Evolutionary conservation across 768 basidiomycete genomes (phyloP), one percentile per base, ranked within the genome.

Genomic region (Sarcodon aspratus): DNA sequence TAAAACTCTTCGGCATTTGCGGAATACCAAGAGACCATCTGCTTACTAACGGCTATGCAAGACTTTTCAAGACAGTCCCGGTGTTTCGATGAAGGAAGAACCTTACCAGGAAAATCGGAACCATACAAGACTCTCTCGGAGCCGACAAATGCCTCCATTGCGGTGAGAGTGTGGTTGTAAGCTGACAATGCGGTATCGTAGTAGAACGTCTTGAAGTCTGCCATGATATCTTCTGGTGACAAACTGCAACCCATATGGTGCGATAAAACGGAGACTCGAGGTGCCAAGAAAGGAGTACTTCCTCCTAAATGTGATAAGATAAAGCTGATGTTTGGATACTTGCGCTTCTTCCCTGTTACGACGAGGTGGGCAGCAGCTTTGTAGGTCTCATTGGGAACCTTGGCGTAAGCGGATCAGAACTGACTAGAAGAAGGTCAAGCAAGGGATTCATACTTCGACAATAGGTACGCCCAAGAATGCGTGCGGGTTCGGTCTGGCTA

Each of bases 351-450:
- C 43, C 82, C 81, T 0, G 81, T 75, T 18, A 87, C 78, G 43
- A 88, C 83, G 44, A 89, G 73, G 58, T 85, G 82, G 3, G 84
- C 78, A 33, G 84, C 84, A 1, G 83, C 86, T 65, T 86, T 87
- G 70, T 78, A 86, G 0, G 85, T 89, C 63, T 88, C 85, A 59
- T 85, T 81, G 7, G 85, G 85, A 0, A 85, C 83, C 85, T 87
- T 48, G 48, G 36, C 53, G 47, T 47, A 18, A 51, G 46, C 50
- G 50, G 11, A 4, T 12, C 27, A 36, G 35, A 44, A 9, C 10
- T 34, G 18, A 48, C 42, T 45, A 21, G n/a, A 33, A 51, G 40
- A 32, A 12, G 6, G 10, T 9, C 45, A 52, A 44, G 15, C 36
- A 38, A 45, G 27, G 17, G 13, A 32, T 33, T 45, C 61, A 48